A percentile compares a stretch with the other conserved stretches of the same genome.
Conservation (phyloP, 2,329 filamentous ascomycete species). For the Blastomyces silverae region DNA sequence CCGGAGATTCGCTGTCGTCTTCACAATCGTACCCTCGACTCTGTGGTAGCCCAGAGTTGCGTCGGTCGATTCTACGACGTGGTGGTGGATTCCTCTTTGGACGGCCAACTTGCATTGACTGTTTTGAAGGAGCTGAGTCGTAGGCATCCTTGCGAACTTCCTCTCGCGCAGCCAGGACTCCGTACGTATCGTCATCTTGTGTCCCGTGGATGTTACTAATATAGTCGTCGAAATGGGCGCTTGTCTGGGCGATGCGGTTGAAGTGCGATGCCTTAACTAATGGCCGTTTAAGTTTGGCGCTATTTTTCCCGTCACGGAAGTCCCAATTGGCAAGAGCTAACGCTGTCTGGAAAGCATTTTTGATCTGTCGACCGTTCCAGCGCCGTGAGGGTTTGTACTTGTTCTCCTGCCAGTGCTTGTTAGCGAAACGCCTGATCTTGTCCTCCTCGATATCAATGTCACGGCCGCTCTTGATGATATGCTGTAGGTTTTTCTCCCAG, state of each 20-base stretch:
- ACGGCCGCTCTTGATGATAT: slow-evolving; percentile 16
- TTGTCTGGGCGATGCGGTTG: slow-evolving; percentile 5
- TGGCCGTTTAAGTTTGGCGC: slow-evolving; percentile 2
- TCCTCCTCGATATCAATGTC: slow-evolving; percentile 18
- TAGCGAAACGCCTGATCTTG: slow-evolving; percentile 20
- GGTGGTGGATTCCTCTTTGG: neutral
- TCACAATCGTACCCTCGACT: slow-evolving; percentile 5
- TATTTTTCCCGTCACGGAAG: slow-evolving; percentile 8
- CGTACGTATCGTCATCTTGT: slow-evolving; percentile 7
- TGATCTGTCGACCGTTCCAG: slow-evolving; percentile 37
- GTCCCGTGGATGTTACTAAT: slow-evolving; percentile 12
- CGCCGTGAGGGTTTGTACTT: slow-evolving; percentile 16
- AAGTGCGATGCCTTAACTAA: slow-evolving; percentile 5
- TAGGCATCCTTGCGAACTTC: slow-evolving; percentile 8
- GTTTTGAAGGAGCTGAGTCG: neutral
- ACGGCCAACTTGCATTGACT: slow-evolving; percentile 1
- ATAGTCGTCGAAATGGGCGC: slow-evolving; percentile 13
- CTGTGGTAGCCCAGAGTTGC: neutral
- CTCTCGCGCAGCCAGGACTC: slow-evolving; percentile 5
- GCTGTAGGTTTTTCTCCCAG: slow-evolving; percentile 24
- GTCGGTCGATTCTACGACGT: slow-evolving; percentile 5
- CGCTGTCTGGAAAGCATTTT: slow-evolving; percentile 35
- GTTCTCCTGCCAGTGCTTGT: slow-evolving; percentile 18
- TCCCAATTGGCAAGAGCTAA: slow-evolving; percentile 30
- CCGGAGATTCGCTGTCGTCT: slow-evolving; percentile 6